Evolutionary conservation across 495 filamentous ascomycete genomes (phyloP).

Genomic region (Penicillium cinerascens): DNA sequence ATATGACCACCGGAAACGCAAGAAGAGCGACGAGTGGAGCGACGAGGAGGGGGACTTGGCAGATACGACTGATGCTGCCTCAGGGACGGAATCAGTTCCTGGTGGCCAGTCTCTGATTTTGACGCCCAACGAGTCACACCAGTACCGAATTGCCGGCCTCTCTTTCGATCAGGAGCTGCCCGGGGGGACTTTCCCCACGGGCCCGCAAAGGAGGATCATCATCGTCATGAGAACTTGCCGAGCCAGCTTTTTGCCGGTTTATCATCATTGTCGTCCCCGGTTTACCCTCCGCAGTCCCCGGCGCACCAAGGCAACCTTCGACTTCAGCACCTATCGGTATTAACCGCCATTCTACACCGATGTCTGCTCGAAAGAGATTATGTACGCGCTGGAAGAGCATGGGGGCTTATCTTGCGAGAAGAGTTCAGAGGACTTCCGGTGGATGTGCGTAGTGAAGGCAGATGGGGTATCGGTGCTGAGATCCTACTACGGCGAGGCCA

Average conservation of each 20-base stretch:
- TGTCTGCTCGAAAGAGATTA: constrained; percentile 60
- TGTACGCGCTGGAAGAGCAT: constrained; percentile 59
- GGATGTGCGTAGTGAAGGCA: constrained; percentile 51
- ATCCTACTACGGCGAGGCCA: constrained; percentile 52
- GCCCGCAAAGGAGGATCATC: constrained; percentile 14
- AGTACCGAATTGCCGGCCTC: constrained; percentile 48
- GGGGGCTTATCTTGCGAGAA: constrained; percentile 59
- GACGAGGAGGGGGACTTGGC: constrained; percentile 25
- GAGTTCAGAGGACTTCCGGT: constrained; percentile 46
- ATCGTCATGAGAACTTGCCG: constrained; percentile 10
- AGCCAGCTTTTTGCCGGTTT: constrained; percentile 20
- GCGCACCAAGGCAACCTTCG: constrained; percentile 39
- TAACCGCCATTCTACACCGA: constrained; percentile 60
- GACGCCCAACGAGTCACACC: constrained; percentile 43
- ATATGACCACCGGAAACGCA: constrained; percentile 44
- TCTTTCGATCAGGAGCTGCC: constrained; percentile 43
- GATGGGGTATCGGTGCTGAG: constrained; percentile 71
- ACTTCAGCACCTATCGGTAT: constrained; percentile 55
- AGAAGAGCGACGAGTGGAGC: constrained; percentile 29
- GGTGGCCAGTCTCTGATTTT: constrained; percentile 29
- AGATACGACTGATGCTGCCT: constrained; percentile 38
- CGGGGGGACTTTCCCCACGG: constrained; percentile 44
- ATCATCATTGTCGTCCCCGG: constrained; percentile 28
- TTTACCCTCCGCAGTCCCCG: constrained; percentile 36
- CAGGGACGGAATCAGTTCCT: constrained; percentile 22